Base-by-base conservation (phyloP, 2,329 filamentous ascomycete genomes). In the Thelonectria rubi region DNA sequence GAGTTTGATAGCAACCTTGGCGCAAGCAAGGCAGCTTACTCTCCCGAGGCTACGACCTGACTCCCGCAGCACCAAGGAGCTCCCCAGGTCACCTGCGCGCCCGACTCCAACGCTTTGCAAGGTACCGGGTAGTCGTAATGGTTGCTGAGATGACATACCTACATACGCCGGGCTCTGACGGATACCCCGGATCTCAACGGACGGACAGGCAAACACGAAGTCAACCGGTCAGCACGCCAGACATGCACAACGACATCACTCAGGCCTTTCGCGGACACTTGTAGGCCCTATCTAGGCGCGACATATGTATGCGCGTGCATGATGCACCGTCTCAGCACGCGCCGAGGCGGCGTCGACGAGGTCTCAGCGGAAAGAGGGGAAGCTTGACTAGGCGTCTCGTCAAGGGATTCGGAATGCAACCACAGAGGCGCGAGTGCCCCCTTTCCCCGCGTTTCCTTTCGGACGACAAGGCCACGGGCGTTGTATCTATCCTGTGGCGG, bases 101-200 rank as follows among this genome's bases (percentile, higher is more conserved):
- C 21, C 43, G 26, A 32, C 26, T 48, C 30, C 49, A 34, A 46
- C 54, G 24, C 24, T 24, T n/a, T 46, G 32, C 40, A 42, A 30
- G 10, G 30, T 53, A 14, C 49, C 30, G 21, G 24, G 43, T 26
- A n/a, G 39, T 47, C 32, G 24, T 40, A 21, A 40, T 39, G 57
- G 51, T 32, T 30, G 51, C 50, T 15, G 40, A 46, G 58, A 51
- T 51, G 52, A 51, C 58, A 60, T 37, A 21, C 24, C 32, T 49
- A 49, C 50, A 59, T 59, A 49, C 24, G 32, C 4, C 10, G 10
- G 53, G 46, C 57, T 24, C 17, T n/a, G 18, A 51, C 58, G 51
- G 58, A 60, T 60, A 51, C 51, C 55, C 40, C 58, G 58, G 51
- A 55, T 55, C 55, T 51, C 39, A 21, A 40, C 7, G n/a, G 39